Conservation (phyloP, 495 filamentous ascomycete species). For the Filosporella fistucella region DNA sequence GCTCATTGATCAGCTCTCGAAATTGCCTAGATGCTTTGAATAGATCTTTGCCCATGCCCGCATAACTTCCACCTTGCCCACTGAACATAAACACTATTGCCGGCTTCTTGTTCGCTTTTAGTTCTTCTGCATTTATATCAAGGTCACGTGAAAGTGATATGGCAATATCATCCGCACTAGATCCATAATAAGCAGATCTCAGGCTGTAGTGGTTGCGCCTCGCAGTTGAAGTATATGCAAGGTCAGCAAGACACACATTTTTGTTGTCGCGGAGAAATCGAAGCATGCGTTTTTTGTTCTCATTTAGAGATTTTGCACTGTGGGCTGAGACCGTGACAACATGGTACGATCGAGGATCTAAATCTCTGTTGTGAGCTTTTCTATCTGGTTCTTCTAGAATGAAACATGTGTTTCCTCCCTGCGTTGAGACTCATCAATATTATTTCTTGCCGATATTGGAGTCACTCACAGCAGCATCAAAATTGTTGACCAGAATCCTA, state of each 20-base stretch:
- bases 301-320: slow-evolving; percentile 43
- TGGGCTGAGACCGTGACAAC: slow-evolving; percentile 54
- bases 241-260: slow-evolving; percentile 42
- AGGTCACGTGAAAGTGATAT: not conserved
- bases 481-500: slow-evolving; percentile 34
- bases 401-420: slow-evolving; percentile 61
- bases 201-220: slow-evolving; percentile 73
- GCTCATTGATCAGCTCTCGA: slow-evolving; percentile 60
- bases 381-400: slow-evolving; percentile 53
- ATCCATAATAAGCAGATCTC: slow-evolving; percentile 56
- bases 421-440: too few species aligned
- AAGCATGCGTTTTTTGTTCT: slow-evolving; percentile 43
- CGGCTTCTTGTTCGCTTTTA: not conserved
- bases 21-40: slow-evolving; percentile 62
- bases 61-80: slow-evolving; percentile 61
- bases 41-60: slow-evolving; percentile 65
- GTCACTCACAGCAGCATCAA: slow-evolving; percentile 35
- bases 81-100: slow-evolving; percentile 60
- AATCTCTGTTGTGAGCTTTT: slow-evolving; percentile 17
- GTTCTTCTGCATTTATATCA: not conserved
- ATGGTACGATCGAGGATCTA: slow-evolving; percentile 41
- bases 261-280: slow-evolving; percentile 22
- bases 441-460: too few species aligned
- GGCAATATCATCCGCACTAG: not conserved
- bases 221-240: slow-evolving; percentile 80